Base-by-base conservation (phyloP, 2,329 filamentous ascomycete species). In the Aspergillus brunneoviolaceus region DNA sequence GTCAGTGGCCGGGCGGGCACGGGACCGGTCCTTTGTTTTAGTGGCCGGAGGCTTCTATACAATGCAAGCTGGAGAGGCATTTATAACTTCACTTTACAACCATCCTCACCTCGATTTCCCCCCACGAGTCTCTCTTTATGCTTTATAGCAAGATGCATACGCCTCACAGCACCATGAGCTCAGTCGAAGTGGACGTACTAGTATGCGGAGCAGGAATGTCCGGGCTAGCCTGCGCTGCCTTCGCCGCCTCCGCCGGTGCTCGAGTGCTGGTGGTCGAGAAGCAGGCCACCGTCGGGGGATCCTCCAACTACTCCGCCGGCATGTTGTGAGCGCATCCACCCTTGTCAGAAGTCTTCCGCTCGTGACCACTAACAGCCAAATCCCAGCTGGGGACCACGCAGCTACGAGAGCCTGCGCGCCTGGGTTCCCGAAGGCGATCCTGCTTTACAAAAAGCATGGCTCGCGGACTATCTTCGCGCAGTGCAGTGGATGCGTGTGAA, bases 191-290 rank as follows among this genome's bases (percentile, higher is more conserved):
- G 11, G 69, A 71, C 50, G 63, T 64, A 16, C 54, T 71, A 9
- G 65, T 71, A n/a, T 71, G 68, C 33, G 69, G 69, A 12, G 69
- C 67, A 25, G 69, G 69, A 27, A 71, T 71, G 69, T 69, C 69
- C 3, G 69, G 69, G 9, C 61, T 71, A 66, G 61, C 69, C 49
- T 70, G 69, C 49, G 67, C 69, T 50, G 64, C 69, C 35, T 71
- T 71, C 27, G 65, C 67, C 4, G 65, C 69, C 3, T 60, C 66
- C 11, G 61, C 69, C 16, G 69, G 69, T 42, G 69, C 67, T 42
- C 67, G 60, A 51, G 65, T 65, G 3, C 35, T 70, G 6, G 65
- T 71, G 1, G 65, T 67, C 5, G 69, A 71, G 57, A 71, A 70
- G 31, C 69, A 70, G 51, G n/a, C 23, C 2, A 45, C 55, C 3